These are phyloP conservation scores for Pichia sp. DNA, from an alignment of 1,139 yeast species.

Conservation along the genomic window DNA sequence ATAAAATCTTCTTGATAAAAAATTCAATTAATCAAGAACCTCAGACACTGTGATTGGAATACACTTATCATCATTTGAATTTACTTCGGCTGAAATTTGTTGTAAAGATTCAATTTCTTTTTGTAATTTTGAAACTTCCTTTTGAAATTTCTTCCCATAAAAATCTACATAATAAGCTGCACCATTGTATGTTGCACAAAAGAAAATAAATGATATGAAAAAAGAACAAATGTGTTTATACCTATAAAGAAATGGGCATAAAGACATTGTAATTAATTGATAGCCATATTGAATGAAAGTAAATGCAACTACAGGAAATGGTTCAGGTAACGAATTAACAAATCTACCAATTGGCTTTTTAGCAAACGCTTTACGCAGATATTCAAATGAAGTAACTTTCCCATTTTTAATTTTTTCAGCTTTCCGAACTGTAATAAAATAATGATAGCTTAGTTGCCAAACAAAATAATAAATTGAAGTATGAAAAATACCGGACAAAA, in stretches of 20 bases:
- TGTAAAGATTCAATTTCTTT: constrained; percentile 58
- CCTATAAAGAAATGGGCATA: constrained; percentile 82
- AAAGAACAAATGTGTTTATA: constrained; percentile 60
- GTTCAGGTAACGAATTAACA: constrained; percentile 77
- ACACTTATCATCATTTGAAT: too few relatives aligned
- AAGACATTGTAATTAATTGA: constrained; percentile 81
- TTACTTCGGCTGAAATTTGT: constrained; percentile 2
- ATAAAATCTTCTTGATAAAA: too few relatives aligned
- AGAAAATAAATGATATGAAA: constrained; percentile 65
- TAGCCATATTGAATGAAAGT: constrained; percentile 81
- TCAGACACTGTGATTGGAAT: neutral
- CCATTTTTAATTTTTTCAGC: constrained; percentile 82
- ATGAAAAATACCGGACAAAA: constrained; percentile 64
- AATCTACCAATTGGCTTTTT: constrained; percentile 63
- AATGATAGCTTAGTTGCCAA: constrained; percentile 92
- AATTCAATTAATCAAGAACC: neutral
- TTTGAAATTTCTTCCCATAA: constrained; percentile 81
- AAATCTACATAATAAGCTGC: constrained; percentile 91
- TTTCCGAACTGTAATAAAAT: constrained; percentile 77
- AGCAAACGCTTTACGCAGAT: constrained; percentile 65
- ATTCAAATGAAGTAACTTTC: constrained; percentile 80
- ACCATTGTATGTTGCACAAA: constrained; percentile 83
- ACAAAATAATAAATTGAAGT: constrained; percentile 79
- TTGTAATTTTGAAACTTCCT: constrained; percentile 68
- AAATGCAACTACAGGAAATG: constrained; percentile 79